Base-by-base conservation (phyloP, 2,329 filamentous ascomycete species). In the Triangularia verruculosa region DNA sequence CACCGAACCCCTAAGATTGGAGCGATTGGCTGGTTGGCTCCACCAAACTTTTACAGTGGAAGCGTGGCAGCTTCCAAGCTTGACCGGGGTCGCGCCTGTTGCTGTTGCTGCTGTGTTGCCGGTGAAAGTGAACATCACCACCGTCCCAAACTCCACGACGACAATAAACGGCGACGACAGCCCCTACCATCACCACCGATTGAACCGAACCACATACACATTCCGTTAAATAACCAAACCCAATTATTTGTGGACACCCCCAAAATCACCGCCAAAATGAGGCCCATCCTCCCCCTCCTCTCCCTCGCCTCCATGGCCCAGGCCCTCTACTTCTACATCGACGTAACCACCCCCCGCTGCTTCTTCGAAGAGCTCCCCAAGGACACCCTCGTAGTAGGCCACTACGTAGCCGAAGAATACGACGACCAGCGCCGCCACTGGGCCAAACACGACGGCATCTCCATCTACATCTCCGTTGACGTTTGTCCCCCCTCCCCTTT, bases 301-400 rank as follows among this genome's bases (percentile, higher is more conserved):
- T 82, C 89, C 66, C 81, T 93, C 77, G 79, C 80, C 77, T 79
- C 83, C 62, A 79, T 84, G 65, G 87, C 90, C 67, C 90, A 93
- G 75, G 93, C 93, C 62, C 86, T 99, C 64, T 94, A 96, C 87
- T 96, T 99, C 84, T 98, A 91, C 82, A 89, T 98, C 77, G 93
- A 98, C 76, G 91, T 90, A 73, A 85, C 86, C 57, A 81, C 86
- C 69, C 89, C 92, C 70, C 97, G 96, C 81, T 99, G 95, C 80
- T 99, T 99, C 87, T 96, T 91, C 80, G 95, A 99, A 81, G 94
- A 98, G 78, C 86, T 99, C 64, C 93, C 95, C 69, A 97, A 98
- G 83, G 94, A 97, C 78, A 98, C 95, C 13, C 82, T 99, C 64
- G 94, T 99, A 62, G 93, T 97, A 64, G 95, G 95, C 70, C 89